These are phyloP conservation scores for Mrakia blollopis DNA, from an alignment of 768 basidiomycete species.

Conservation along the genomic window DNA sequence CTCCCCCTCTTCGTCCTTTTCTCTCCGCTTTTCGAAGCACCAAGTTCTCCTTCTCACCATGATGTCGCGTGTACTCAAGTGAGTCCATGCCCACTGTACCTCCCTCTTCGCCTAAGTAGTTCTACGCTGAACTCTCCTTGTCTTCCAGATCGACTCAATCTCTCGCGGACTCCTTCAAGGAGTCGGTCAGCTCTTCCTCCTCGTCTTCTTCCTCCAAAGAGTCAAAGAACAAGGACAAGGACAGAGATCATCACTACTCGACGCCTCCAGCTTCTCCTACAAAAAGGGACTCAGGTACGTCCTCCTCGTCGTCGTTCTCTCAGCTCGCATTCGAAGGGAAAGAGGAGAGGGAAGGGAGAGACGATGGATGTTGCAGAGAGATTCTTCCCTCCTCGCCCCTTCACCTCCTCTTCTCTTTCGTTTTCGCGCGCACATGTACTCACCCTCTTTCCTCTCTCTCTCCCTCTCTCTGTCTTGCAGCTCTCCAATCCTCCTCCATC, in stretches of 20 bases:
- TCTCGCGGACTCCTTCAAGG: constrained; percentile 27
- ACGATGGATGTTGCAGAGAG: neutral
- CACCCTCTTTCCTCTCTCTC: neutral
- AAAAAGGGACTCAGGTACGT: constrained; percentile 6
- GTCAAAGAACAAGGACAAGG: neutral
- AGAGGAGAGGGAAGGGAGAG: neutral
- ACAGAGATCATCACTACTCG: neutral
- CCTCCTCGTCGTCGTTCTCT: neutral
- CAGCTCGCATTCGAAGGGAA: neutral
- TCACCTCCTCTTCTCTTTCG: constrained; percentile 5
- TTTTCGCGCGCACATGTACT: constrained; percentile 52
- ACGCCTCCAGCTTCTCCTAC: constrained; percentile 28
- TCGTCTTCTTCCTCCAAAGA: constrained; percentile 7
- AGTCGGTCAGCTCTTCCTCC: constrained; percentile 20
- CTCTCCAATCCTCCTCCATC: neutral
- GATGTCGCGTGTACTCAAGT: constrained; percentile 29
- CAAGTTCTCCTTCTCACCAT: neutral
- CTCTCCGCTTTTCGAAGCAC: neutral
- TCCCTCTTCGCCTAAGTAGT: neutral
- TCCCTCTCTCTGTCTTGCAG: neutral
- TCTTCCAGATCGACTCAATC: constrained; percentile 29
- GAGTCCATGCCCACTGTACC: neutral
- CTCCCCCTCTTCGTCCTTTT: neutral
- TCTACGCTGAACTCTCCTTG: neutral
- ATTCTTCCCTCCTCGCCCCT: constrained; percentile 4